Percentiles rank a stretch among this genome's conserved stretches.
Conservation (phyloP, 176 grass and related monocot genomes). For the Oryza glumipatula region DNA sequence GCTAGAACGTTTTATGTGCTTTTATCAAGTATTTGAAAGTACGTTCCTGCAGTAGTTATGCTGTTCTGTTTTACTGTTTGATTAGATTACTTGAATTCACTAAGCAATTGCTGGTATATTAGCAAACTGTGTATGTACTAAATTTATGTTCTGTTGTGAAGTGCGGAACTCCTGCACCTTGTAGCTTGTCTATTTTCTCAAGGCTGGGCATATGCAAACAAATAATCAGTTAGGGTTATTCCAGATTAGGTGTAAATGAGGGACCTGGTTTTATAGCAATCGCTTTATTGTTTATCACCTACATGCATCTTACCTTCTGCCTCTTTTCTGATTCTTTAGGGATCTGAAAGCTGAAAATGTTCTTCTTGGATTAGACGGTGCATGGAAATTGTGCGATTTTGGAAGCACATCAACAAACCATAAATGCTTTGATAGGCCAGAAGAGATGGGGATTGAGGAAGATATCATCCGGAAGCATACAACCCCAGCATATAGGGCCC, state of each 20-base stretch:
- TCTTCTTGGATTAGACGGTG: constrained; percentile 84
- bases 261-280: background rate
- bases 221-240: background rate
- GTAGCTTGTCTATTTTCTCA: constrained; percentile 7
- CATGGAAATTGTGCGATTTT: constrained; percentile 91
- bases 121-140: background rate
- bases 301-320: constrained; percentile 16
- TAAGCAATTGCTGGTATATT: background rate
- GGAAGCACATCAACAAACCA: constrained; percentile 89
- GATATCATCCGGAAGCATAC: constrained; percentile 89
- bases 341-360: constrained; percentile 92
- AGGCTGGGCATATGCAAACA: background rate
- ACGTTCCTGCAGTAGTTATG: constrained; percentile 7
- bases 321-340: constrained; percentile 45
- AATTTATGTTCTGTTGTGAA: constrained; percentile 25
- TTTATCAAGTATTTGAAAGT: constrained; percentile 30
- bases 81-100: constrained; percentile 8
- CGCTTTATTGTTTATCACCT: background rate
- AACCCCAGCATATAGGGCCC: constrained; percentile 85
- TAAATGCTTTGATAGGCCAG: constrained; percentile 80
- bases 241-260: constrained; percentile 11
- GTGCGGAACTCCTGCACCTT: constrained; percentile 16
- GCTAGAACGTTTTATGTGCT: constrained; percentile 2
- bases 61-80: constrained; percentile 29
- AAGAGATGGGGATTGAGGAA: constrained; percentile 91